Conservation (phyloP, 306 rosid genomes). For the Morella rubra region DNA sequence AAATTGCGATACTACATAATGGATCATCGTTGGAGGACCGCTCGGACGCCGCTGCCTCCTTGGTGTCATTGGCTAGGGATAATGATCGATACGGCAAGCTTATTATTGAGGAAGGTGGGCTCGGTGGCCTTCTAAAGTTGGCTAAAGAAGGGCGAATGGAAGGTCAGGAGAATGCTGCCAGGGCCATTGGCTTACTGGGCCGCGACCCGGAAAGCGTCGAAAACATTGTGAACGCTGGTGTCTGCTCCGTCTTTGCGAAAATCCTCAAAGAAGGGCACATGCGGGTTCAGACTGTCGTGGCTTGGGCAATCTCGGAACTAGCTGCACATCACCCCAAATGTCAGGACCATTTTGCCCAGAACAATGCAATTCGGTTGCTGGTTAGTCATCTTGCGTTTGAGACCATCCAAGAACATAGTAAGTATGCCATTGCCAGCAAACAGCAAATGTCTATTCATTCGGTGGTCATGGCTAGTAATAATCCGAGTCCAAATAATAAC, state of each 20-base stretch:
- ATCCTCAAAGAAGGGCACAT: slow-evolving; percentile 75
- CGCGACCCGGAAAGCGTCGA: slow-evolving; percentile 69
- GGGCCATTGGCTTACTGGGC: slow-evolving; percentile 67
- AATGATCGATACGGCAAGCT: slow-evolving; percentile 68
- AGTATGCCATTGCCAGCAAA: slow-evolving; percentile 45
- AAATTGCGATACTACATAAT: slow-evolving; percentile 52
- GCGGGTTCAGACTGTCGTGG: slow-evolving; percentile 64
- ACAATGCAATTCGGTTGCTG: slow-evolving; percentile 61
- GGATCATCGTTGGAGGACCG: slow-evolving; percentile 49
- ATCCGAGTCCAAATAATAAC: neutral
- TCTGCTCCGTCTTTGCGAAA: slow-evolving; percentile 58
- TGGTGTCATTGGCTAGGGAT: slow-evolving; percentile 69
- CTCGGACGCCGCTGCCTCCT: slow-evolving; percentile 69
- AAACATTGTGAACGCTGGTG: slow-evolving; percentile 61
- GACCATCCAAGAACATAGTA: slow-evolving; percentile 77
- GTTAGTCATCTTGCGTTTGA: slow-evolving; percentile 80
- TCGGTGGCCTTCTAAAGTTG: slow-evolving; percentile 51
- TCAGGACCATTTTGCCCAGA: slow-evolving; percentile 72
- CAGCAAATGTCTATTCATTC: slow-evolving; percentile 59
- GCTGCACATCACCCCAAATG: slow-evolving; percentile 67
- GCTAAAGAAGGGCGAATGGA: slow-evolving; percentile 60
- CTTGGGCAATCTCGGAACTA: slow-evolving; percentile 70
- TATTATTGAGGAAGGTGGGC: slow-evolving; percentile 73
- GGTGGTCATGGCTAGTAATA: slow-evolving; percentile 43
- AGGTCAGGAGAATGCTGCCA: slow-evolving; percentile 66